Evolutionary conservation across 1,139 yeast genomes (phyloP).

Genomic region (Taiozyma sp.): DNA sequence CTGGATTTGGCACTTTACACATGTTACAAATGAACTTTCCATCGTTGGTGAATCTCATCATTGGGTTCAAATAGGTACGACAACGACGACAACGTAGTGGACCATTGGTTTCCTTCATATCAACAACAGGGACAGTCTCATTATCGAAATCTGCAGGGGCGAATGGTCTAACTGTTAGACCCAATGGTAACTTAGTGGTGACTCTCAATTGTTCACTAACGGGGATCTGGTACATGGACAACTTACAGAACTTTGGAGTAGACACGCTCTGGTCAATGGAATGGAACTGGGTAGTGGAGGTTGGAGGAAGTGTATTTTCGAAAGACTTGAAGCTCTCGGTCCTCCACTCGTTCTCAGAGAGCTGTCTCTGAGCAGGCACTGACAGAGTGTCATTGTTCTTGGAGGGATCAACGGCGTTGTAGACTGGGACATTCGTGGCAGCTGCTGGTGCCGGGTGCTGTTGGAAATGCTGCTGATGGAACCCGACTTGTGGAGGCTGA

Average conservation of each 20-base stretch:
- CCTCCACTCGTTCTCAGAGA: conserved; percentile 16
- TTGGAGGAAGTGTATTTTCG: conserved; percentile 43
- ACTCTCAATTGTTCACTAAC: conserved; percentile 64
- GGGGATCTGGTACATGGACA: conserved; percentile 84
- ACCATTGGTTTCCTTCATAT: conserved; percentile 50
- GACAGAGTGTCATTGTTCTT: conserved; percentile 10
- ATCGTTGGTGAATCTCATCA: conserved; percentile 63
- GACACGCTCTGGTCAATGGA: conserved; percentile 83
- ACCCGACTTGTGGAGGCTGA: neutral
- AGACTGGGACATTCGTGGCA: neutral
- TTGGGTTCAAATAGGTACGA: conserved; percentile 84
- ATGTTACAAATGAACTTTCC: conserved; percentile 78
- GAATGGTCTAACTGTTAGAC: conserved; percentile 80
- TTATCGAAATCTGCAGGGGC: conserved; percentile 51
- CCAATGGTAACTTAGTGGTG: conserved; percentile 75
- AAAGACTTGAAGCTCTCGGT: conserved; percentile 16
- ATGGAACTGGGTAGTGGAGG: conserved; percentile 68
- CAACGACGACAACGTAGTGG: conserved; percentile 93
- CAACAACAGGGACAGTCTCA: conserved; percentile 63
- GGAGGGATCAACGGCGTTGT: neutral
- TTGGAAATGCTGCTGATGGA: conserved; percentile 1
- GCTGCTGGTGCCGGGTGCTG: conserved; percentile 2
- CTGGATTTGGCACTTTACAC: conserved; percentile 73
- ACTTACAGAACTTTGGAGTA: conserved; percentile 72
- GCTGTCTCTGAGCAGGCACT: conserved; percentile 16